Evolutionary conservation across 2,329 filamentous ascomycete genomes (phyloP), one percentile per base, ranked within the genome.

Genomic region (Alternaria sp.): DNA sequence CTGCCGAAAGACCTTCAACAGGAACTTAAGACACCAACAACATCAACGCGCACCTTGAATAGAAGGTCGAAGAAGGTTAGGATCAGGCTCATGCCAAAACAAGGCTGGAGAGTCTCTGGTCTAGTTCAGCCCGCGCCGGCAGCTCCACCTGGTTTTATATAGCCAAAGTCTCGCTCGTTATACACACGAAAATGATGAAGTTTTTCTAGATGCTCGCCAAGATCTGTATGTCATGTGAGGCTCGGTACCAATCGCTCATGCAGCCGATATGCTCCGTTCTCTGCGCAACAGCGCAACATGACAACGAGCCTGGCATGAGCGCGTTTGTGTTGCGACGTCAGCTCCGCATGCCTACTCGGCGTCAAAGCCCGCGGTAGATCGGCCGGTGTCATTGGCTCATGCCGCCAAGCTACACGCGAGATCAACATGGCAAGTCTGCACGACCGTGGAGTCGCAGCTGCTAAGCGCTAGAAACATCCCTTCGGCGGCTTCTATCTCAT

Each of bases 101-200:
- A 56, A 12, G 72, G 70, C 1, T 75, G 70, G 68, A 64, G 71
- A 20, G 67, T 73, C 0, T 74, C 71, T n/a, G 69, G 67, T 0
- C 62, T 71, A 6, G 43, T 49, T 9, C 15, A 61, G 0, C 5
- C 33, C 1, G 4, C 10, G 15, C 26, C 59, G 6, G 5, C 6
- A 2, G 33, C 37, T 9, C 59, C 59, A 10, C 46, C 59, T 6
- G 59, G 53, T 6, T 61, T 61, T 10, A 57, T 57, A 28, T 30
- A 30, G 28, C 28, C 1, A 30, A 30, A 30, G n/a, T 43, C 15
- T 43, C 10, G 8, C n/a, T 18, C 6, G 37, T 43, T n/a, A 18
- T 43, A 43, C 15, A 30, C 28, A 30, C 6, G 28, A 30, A 1
- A 1, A 14, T 7, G 28, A 14, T 30, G 28, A 14, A 30, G 28